Conservation (phyloP, 2,329 filamentous ascomycete species). For the Alternaria triticimaculans region DNA sequence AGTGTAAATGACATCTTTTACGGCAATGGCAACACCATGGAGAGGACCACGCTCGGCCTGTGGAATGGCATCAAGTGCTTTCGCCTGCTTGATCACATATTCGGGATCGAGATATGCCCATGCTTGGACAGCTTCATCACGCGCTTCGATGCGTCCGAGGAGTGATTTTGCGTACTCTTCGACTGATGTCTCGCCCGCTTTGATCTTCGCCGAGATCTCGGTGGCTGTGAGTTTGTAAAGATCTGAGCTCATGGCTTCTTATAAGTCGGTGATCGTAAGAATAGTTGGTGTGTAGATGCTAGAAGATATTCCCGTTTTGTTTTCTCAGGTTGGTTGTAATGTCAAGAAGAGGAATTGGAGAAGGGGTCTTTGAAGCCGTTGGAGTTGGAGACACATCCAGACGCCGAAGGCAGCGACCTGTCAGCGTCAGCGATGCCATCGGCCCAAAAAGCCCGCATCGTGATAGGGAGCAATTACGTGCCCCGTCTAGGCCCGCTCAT, state of each 20-base stretch:
- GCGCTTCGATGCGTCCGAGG: constrained; percentile 31
- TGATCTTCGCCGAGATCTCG: constrained; percentile 30
- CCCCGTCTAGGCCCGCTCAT: not conserved
- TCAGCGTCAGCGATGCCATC: not conserved
- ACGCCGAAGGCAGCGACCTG: not conserved
- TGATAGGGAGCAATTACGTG: not conserved
- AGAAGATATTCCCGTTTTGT: too few species aligned
- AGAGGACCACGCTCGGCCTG: constrained; percentile 59
- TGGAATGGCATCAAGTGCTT: constrained; percentile 59
- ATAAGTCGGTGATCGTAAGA: fast-evolving
- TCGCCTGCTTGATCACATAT: constrained; percentile 59
- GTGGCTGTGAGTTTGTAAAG: constrained; percentile 32
- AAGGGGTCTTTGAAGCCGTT: not conserved
- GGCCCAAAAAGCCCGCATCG: not conserved
- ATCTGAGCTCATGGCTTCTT: constrained; percentile 4
- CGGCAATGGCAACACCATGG: constrained; percentile 64
- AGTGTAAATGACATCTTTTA: constrained; percentile 65
- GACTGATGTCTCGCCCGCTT: constrained; percentile 31
- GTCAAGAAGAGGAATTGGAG: not conserved
- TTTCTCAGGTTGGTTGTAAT: not conserved
- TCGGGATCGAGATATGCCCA: constrained; percentile 41
- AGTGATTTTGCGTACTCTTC: constrained; percentile 40
- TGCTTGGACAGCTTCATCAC: constrained; percentile 35
- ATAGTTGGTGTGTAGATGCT: not conserved
- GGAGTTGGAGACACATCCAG: not conserved